Conservation (phyloP, 1,284 basidiomycete genomes). For the Golubevia sp. region DNA sequence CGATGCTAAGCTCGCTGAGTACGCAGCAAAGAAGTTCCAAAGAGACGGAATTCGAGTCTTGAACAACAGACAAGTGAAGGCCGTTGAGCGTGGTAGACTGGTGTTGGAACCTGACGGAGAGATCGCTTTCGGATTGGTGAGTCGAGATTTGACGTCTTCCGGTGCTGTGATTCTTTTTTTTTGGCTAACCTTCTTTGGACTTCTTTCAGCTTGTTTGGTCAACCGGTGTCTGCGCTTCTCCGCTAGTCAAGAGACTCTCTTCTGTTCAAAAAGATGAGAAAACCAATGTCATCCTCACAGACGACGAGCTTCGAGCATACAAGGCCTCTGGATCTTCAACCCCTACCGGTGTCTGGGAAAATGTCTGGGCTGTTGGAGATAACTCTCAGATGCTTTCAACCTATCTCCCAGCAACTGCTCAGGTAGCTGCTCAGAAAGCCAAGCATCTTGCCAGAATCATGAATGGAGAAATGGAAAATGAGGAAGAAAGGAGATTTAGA, state of each 20-base stretch:
- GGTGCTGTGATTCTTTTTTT: background rate
- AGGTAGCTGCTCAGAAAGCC: constrained; percentile 60
- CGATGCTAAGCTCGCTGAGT: constrained; percentile 39
- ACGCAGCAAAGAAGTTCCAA: constrained; percentile 46
- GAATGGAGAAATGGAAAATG: constrained; percentile 22
- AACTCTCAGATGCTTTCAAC: constrained; percentile 68
- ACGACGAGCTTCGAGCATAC: constrained; percentile 13
- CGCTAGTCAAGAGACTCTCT: too few species aligned
- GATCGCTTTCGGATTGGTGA: constrained; percentile 11
- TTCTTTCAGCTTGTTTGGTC: too few species aligned
- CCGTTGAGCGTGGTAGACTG: constrained; percentile 21
- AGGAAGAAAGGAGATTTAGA: constrained; percentile 66
- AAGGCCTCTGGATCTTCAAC: too few species aligned
- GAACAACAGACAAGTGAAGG: constrained; percentile 18
- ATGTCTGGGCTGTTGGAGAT: constrained; percentile 70
- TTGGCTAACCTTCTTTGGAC: constrained; percentile 8
- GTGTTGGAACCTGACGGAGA: constrained; percentile 40
- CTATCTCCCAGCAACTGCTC: constrained; percentile 59
- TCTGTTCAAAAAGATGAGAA: constrained; percentile 69
- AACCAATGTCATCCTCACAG: constrained; percentile 68
- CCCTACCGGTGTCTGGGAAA: background rate
- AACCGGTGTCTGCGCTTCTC: too few species aligned
- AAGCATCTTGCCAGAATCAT: constrained; percentile 35
- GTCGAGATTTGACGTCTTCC: constrained; percentile 1
- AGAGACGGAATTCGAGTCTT: constrained; percentile 17